Percentiles rank a stretch among this genome's conserved stretches.
phyloP scores from a whole-genome alignment of 192 early-diverging fungal genomes.

The Linnemannia exigua region DNA sequence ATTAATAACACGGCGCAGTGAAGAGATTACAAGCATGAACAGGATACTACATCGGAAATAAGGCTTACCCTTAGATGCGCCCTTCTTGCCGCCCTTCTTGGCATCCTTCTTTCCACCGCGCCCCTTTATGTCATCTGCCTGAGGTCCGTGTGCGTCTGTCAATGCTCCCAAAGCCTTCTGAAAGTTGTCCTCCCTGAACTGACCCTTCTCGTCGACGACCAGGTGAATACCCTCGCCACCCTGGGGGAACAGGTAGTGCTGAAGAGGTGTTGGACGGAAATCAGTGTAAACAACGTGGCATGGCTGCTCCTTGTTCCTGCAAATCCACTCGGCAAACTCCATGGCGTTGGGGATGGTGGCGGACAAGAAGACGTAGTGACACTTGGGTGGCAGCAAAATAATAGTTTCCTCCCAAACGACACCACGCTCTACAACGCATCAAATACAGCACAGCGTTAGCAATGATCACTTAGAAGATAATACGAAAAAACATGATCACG shows the following conservation, averaged over 20 bases:
- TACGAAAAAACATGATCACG: too few species aligned
- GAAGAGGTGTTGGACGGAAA: conserved; percentile 95
- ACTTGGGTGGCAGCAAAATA: conserved; percentile 93
- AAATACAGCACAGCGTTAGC: background rate
- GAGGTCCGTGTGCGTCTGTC: conserved; percentile 73
- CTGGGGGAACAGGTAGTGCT: conserved; percentile 96
- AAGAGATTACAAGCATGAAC: too few species aligned
- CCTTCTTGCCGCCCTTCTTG: conserved; percentile 70
- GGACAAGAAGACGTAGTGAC: conserved; percentile 95
- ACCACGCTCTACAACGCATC: conserved; percentile 80
- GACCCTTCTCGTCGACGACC: conserved; percentile 96
- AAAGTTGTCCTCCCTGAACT: conserved; percentile 97
- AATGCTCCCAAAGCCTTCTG: conserved; percentile 87
- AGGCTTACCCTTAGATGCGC: conserved; percentile 30
- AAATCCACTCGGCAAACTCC: conserved; percentile 99
- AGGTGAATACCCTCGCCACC: conserved; percentile 95
- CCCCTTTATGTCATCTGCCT: conserved; percentile 60
- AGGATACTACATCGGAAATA: too few species aligned
- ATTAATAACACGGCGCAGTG: too few species aligned
- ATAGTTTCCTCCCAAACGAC: conserved; percentile 99
- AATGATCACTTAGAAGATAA: too few species aligned
- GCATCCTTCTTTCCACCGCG: conserved; percentile 66
- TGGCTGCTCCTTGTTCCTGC: conserved; percentile 94
- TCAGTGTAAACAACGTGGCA: conserved; percentile 99
- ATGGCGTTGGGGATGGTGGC: conserved; percentile 99